These are phyloP conservation scores for Lentinula raphanica DNA, from an alignment of 768 basidiomycete species.

Conservation along the genomic window DNA sequence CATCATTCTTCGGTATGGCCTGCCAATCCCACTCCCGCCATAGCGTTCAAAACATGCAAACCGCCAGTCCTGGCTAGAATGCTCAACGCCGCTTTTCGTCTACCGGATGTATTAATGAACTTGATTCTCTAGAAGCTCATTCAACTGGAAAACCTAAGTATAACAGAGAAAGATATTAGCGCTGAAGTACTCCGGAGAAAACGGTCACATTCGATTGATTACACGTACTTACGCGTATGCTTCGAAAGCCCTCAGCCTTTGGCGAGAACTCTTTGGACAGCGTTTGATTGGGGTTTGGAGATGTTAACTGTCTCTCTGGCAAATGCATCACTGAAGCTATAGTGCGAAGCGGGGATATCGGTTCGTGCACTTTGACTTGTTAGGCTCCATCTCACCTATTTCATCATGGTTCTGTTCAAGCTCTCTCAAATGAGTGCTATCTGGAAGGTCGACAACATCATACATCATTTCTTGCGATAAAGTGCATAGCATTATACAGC, in stretches of 20 bases:
- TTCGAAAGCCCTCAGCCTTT: conserved; percentile 24
- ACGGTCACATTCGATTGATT: conserved; percentile 58
- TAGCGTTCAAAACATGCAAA: conserved; percentile 62
- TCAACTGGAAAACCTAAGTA: conserved; percentile 32
- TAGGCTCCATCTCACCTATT: not conserved
- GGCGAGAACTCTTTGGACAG: conserved; percentile 72
- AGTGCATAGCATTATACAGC: conserved; percentile 81
- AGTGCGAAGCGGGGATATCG: conserved; percentile 73
- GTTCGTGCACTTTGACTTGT: conserved; percentile 33
- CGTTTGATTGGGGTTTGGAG: conserved; percentile 90
- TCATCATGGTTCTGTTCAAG: conserved; percentile 27
- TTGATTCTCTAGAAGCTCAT: conserved; percentile 53
- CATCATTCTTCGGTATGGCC: conserved; percentile 95
- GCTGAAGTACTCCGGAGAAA: conserved; percentile 74
- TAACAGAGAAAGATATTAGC: conserved; percentile 45
- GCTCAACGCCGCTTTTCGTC: conserved; percentile 88
- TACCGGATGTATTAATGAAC: conserved; percentile 68
- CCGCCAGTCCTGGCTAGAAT: conserved; percentile 60
- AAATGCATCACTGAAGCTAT: conserved; percentile 57
- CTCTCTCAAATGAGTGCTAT: conserved; percentile 80
- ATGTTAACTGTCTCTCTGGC: conserved; percentile 71
- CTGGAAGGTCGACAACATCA: conserved; percentile 79
- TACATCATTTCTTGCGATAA: conserved; percentile 87
- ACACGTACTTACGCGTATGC: conserved; percentile 62
- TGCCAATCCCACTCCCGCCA: conserved; percentile 69